phyloP scores from a whole-genome alignment of 192 early-diverging fungal species.

The Jimgerdemannia flammicorona region DNA sequence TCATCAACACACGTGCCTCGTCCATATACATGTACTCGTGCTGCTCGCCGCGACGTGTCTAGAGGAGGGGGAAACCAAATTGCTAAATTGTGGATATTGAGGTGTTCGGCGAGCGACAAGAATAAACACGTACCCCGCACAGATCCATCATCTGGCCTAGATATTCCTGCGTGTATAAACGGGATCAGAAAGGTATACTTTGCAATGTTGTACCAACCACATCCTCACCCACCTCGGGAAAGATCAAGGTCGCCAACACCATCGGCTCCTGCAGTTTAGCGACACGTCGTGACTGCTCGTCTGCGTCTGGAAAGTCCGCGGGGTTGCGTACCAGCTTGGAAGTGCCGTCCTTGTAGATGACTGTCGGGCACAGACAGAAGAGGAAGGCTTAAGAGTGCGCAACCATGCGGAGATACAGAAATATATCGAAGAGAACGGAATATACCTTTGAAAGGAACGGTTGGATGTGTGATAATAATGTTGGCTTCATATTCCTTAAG shows the following conservation, averaged over 20 bases:
- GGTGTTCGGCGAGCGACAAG: no score
- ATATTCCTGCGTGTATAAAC: conserved; percentile 47
- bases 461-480: conserved; percentile 89
- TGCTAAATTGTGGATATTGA: background rate
- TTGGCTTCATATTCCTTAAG: conserved; percentile 83
- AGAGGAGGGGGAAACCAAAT: background rate
- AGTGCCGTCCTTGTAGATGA: conserved; percentile 43
- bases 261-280: conserved; percentile 82
- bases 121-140: conserved; percentile 51
- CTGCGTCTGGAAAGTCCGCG: conserved; percentile 83
- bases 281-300: conserved; percentile 60
- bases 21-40: conserved; percentile 87
- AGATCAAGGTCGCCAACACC: conserved; percentile 88
- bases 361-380: conserved; percentile 23
- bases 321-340: conserved; percentile 72
- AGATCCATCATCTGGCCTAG: conserved; percentile 72
- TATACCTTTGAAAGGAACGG: conserved; percentile 79
- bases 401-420: background rate
- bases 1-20: conserved; percentile 79
- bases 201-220: background rate
- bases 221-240: conserved; percentile 59
- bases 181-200: background rate
- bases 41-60: conserved; percentile 79
- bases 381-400: background rate
- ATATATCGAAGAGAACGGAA: conserved; percentile 29